Evolutionary conservation across 805 yeast species (phyloP), one percentile per base, ranked within the genome.

Genomic region (Lipomyces sp.): DNA sequence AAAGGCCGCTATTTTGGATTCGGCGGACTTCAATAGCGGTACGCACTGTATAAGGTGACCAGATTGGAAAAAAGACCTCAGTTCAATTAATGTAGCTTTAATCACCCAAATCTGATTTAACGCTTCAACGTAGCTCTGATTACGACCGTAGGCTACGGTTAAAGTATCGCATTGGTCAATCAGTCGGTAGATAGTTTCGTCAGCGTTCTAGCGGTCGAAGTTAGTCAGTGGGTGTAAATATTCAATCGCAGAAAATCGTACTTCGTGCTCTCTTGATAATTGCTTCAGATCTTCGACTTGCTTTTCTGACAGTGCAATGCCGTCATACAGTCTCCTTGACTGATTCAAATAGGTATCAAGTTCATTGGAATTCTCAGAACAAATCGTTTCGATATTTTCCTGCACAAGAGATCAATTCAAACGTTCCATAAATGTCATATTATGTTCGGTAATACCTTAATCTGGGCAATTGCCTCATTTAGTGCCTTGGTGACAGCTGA

Each of bases 11-110:
- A 68, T 65, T 15, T 66, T 64, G 24, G 34, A n/a, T 45, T 68
- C 71, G 24, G 68, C 69, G 4, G 67, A 62, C 32, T 57, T 56
- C 29, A 68, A 48, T 30, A 66, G 51, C 39, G 70, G 70, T 15
- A 60, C 67, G 4, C 62, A 53, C 37, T 62, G 62, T 18, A 66
- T 62, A 4, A 63, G 37, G 55, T 39, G 50, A 13, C 69, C 65
- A 3, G 57, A n/a, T 48, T 60, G 57, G 24, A 68, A 63, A 18
- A 57, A 57, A n/a, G 65, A 60, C 13, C 69, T 59, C 30, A 68
- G 62, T 29, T 66, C 69, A n/a, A 63, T 62, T 18, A 68, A 18
- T 2, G 70, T 60, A 8, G 65, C 69, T 35, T 66, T 66, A 35
- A 68, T 63, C 7, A 64, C 24, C 67, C 69, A 63, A 45, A 68